A percentile compares a stretch with the other conserved stretches of the same genome.
These are phyloP conservation scores for Conringia planisiliqua DNA, from an alignment of 345 rosid species.

Conservation along the genomic window DNA sequence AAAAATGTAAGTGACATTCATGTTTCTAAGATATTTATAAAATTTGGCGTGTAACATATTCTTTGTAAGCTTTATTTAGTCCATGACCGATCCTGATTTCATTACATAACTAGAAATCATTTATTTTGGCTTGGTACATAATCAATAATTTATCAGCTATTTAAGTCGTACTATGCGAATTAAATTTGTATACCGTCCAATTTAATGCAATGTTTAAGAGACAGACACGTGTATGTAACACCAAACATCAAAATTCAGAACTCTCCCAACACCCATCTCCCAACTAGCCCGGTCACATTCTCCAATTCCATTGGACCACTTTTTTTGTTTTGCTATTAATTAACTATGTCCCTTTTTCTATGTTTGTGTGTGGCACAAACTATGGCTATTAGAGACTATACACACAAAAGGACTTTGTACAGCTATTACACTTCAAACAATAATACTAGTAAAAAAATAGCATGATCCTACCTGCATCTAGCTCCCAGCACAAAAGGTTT, in stretches of 20 bases:
- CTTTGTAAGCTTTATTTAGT: too few species aligned
- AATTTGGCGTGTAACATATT: too few species aligned
- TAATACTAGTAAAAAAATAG: too few species aligned
- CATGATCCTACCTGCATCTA: too few species aligned
- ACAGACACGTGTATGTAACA: slow-evolving; percentile 10
- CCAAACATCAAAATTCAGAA: not conserved
- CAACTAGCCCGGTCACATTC: not conserved
- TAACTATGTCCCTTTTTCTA: not conserved
- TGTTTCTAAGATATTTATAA: too few species aligned
- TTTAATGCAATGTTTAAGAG: slow-evolving; percentile 4
- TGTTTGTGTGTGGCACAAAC: too few species aligned
- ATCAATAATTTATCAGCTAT: not conserved
- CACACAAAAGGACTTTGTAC: not conserved
- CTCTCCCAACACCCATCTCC: not conserved
- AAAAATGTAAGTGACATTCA: too few species aligned
- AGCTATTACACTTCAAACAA: too few species aligned
- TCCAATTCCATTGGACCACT: not conserved
- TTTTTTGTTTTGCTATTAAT: not conserved
- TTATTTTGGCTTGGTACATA: not conserved
- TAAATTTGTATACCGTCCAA: not conserved
- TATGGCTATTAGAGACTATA: not conserved
- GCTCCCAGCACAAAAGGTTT: too few species aligned
- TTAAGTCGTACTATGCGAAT: not conserved
- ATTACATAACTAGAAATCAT: not conserved
- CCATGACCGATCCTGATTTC: too few species aligned